These are phyloP conservation scores for Collariella sp. DNA, from an alignment of 495 filamentous ascomycete species.

Conservation along the genomic window DNA sequence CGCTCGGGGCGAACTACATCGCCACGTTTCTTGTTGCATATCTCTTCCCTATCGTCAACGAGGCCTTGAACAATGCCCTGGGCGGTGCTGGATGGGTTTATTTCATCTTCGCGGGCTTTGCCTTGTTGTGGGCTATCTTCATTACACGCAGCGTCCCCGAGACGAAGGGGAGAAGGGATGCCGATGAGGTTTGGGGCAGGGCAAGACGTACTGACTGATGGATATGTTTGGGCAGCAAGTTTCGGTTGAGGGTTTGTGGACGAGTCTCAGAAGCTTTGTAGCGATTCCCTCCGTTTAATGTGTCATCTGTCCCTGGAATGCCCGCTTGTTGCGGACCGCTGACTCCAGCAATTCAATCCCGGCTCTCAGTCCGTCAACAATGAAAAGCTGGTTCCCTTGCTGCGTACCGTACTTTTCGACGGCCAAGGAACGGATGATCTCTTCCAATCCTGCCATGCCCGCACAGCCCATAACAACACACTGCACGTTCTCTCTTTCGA, in stretches of 20 bases:
- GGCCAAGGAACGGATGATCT: constrained; percentile 64
- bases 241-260: neutral
- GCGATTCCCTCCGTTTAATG: neutral
- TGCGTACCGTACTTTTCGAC: constrained; percentile 52
- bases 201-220: constrained; percentile 43
- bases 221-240: neutral
- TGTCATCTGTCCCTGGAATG: constrained; percentile 20
- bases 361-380: constrained; percentile 79
- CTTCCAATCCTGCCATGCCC: constrained; percentile 85
- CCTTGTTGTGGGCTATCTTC: constrained; percentile 55
- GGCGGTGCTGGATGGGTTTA: constrained; percentile 75
- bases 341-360: constrained; percentile 63
- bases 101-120: constrained; percentile 74
- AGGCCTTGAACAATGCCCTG: constrained; percentile 46
- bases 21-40: constrained; percentile 88
- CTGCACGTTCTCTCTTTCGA: constrained; percentile 49
- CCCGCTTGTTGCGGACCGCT: constrained; percentile 35
- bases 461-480: constrained; percentile 75
- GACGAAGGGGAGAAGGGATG: constrained; percentile 69
- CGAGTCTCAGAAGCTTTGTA: too few relatives aligned
- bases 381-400: constrained; percentile 51
- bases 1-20: constrained; percentile 77
- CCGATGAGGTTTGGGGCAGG: constrained; percentile 84
- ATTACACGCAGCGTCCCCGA: constrained; percentile 68
- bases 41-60: constrained; percentile 83